These are phyloP conservation scores for Mortierella sp. DNA, from an alignment of 371 early-diverging fungal species.

Conservation along the genomic window DNA sequence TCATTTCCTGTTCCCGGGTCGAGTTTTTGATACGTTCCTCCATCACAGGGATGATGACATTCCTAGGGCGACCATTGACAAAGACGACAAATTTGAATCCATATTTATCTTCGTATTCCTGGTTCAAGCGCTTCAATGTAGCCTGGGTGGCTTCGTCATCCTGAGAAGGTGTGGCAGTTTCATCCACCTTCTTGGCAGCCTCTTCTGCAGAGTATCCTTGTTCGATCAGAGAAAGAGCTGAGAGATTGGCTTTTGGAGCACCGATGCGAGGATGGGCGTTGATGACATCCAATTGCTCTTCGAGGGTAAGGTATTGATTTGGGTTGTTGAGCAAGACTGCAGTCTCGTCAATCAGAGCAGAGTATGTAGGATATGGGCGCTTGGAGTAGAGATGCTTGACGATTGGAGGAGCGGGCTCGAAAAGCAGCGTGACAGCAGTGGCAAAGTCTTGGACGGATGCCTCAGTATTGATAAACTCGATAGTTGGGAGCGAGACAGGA, in stretches of 20 bases:
- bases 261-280: slow-evolving; percentile 96
- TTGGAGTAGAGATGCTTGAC: slow-evolving; percentile 74
- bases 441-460: slow-evolving; percentile 67
- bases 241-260: slow-evolving; percentile 74
- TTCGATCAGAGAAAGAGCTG: slow-evolving; percentile 80
- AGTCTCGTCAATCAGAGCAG: slow-evolving; percentile 72
- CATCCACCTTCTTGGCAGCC: slow-evolving; percentile 30
- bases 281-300: slow-evolving; percentile 79
- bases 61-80: slow-evolving; percentile 84
- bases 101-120: slow-evolving; percentile 83
- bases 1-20: slow-evolving; percentile 68
- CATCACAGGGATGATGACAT: slow-evolving; percentile 79
- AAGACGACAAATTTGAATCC: slow-evolving; percentile 93
- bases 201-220: slow-evolving; percentile 72
- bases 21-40: slow-evolving; percentile 72
- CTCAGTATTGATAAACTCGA: slow-evolving; percentile 77
- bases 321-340: slow-evolving; percentile 58
- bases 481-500: slow-evolving; percentile 69
- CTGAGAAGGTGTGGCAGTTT: slow-evolving; percentile 36
- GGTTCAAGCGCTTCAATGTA: slow-evolving; percentile 73
- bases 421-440: slow-evolving; percentile 76
- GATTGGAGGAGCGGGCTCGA: slow-evolving; percentile 90
- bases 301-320: slow-evolving; percentile 59
- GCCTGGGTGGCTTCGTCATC: slow-evolving; percentile 63
- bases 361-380: slow-evolving; percentile 78